Percentiles rank a stretch among this genome's conserved stretches.
These are phyloP conservation scores for Elsinoe perseae DNA, from an alignment of 2,329 filamentous ascomycete species.

Conservation along the genomic window DNA sequence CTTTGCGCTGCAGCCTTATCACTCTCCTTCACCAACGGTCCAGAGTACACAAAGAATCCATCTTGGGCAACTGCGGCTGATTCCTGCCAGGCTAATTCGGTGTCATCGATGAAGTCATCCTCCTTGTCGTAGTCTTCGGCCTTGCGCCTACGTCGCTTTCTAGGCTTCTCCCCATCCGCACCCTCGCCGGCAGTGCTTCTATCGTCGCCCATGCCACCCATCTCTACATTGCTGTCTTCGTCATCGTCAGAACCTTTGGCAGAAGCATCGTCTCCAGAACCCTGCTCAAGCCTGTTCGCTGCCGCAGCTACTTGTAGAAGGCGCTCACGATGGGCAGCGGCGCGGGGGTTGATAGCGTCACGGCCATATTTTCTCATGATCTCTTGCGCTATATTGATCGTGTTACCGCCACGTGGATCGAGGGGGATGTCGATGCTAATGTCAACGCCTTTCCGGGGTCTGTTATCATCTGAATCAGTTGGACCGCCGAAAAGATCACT, in stretches of 20 bases:
- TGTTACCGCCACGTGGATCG: slow-evolving; percentile 74
- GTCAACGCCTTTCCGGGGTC: slow-evolving; percentile 52
- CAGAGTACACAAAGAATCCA: slow-evolving; percentile 96
- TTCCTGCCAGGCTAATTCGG: slow-evolving; percentile 90
- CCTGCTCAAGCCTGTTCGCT: slow-evolving; percentile 75
- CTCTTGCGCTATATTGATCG: slow-evolving; percentile 89
- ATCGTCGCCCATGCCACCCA: slow-evolving; percentile 57
- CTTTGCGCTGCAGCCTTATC: slow-evolving; percentile 64
- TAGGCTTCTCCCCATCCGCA: slow-evolving; percentile 63
- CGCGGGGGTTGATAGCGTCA: slow-evolving; percentile 82
- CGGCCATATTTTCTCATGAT: slow-evolving; percentile 92
- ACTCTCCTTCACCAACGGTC: slow-evolving; percentile 77
- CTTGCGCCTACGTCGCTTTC: slow-evolving; percentile 68
- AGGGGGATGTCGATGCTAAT: slow-evolving; percentile 81
- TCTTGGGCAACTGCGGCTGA: slow-evolving; percentile 90
- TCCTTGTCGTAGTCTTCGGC: slow-evolving; percentile 60
- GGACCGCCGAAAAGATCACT: slow-evolving; percentile 52
- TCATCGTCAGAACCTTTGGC: slow-evolving; percentile 62
- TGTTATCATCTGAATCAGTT: slow-evolving; percentile 38
- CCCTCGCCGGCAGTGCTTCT: slow-evolving; percentile 58
- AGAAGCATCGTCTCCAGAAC: slow-evolving; percentile 68
- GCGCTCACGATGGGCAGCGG: slow-evolving; percentile 80
- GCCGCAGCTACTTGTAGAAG: slow-evolving; percentile 83
- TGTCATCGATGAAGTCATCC: slow-evolving; percentile 74
- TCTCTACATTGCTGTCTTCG: slow-evolving; percentile 78